These are phyloP conservation scores for Chalciporus chontae DNA, from an alignment of 768 basidiomycete species.

Conservation along the genomic window DNA sequence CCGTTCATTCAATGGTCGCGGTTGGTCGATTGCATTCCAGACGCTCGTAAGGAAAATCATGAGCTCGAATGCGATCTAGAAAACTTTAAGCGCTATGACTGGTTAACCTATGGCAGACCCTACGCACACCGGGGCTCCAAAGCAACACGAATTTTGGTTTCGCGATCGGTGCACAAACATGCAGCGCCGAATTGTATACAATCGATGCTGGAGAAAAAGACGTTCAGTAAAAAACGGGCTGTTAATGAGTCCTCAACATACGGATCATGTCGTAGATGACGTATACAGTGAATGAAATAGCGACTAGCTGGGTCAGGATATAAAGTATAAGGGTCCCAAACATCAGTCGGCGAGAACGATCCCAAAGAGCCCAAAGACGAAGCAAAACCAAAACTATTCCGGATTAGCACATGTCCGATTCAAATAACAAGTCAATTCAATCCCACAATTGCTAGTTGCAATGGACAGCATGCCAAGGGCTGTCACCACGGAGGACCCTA, in stretches of 20 bases:
- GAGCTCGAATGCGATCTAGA: conserved; percentile 28
- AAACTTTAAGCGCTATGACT: no score
- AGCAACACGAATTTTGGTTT: conserved; percentile 23
- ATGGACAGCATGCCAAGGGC: conserved; percentile 35
- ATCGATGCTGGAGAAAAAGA: conserved; percentile 13
- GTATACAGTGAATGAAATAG: conserved; percentile 22
- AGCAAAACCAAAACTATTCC: conserved; percentile 36
- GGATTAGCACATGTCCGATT: neutral
- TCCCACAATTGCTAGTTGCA: conserved; percentile 35
- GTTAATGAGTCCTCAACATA: conserved; percentile 13
- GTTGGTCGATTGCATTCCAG: conserved; percentile 30
- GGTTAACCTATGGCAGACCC: neutral
- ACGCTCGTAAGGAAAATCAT: conserved; percentile 27
- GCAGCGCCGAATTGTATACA: conserved; percentile 6
- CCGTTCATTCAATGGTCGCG: conserved; percentile 9
- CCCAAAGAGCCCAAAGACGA: conserved; percentile 39
- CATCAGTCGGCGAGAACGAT: conserved; percentile 25
- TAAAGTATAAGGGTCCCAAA: conserved; percentile 28
- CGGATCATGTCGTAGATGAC: conserved; percentile 27
- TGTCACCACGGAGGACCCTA: conserved; percentile 16
- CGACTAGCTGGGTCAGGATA: conserved; percentile 26
- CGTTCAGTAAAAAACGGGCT: neutral
- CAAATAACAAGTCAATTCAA: neutral
- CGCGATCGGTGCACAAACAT: conserved; percentile 17
- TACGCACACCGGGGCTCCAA: conserved; percentile 29